Conservation (phyloP, 2,329 filamentous ascomycete genomes). For the Ophiostoma ips region DNA sequence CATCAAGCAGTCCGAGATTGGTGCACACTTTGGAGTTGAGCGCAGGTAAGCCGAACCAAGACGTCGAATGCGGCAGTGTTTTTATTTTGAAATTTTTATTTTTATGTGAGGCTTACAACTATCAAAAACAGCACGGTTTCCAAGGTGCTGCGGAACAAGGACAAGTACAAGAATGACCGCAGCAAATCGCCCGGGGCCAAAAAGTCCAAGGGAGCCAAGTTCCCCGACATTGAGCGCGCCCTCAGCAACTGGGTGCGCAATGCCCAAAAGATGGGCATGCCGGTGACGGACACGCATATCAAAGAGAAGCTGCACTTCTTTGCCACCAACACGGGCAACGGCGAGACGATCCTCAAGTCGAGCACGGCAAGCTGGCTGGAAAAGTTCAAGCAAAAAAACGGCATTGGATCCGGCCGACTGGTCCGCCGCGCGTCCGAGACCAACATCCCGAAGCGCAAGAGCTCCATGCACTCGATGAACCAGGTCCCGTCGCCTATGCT, state of each 20-base stretch:
- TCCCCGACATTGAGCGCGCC: constrained; percentile 81
- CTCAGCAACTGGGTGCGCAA: constrained; percentile 79
- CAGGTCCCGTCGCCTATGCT: constrained; percentile 36
- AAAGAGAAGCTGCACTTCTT: constrained; percentile 75
- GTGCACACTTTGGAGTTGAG: constrained; percentile 88
- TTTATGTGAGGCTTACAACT: neutral
- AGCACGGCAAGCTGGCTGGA: constrained; percentile 74
- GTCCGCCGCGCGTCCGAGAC: constrained; percentile 48
- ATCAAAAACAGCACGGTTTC: constrained; percentile 69
- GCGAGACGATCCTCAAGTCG: constrained; percentile 56
- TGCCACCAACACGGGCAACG: constrained; percentile 52
- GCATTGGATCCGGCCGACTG: constrained; percentile 29
- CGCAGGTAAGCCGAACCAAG: constrained; percentile 72
- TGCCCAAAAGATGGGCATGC: constrained; percentile 59
- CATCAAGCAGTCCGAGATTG: constrained; percentile 92
- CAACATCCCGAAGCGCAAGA: constrained; percentile 52
- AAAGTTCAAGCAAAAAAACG: constrained; percentile 89
- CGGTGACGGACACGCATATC: constrained; percentile 67
- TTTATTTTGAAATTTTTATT: no score
- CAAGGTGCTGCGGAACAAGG: constrained; percentile 86
- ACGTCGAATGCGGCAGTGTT: no score
- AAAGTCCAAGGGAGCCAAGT: constrained; percentile 70
- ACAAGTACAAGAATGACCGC: constrained; percentile 78
- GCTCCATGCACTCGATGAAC: constrained; percentile 15
- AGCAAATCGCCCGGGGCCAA: constrained; percentile 62